Evolutionary conservation across 2,329 filamentous ascomycete genomes (phyloP).

Genomic region (Fonsecaea monophora): DNA sequence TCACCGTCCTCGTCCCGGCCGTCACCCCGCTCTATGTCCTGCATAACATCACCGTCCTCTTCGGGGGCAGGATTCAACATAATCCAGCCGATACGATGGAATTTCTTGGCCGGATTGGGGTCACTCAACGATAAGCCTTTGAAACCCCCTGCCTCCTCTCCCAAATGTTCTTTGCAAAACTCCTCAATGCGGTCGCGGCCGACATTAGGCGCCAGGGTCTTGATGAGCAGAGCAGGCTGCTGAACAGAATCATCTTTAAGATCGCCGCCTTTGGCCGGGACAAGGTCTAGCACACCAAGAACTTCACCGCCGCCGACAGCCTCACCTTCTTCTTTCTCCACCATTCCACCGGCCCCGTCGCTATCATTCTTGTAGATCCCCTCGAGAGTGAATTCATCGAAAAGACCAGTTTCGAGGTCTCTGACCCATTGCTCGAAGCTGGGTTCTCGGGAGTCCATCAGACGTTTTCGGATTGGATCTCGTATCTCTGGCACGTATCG

Average conservation of each 20-base stretch:
- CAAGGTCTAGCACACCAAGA: constrained; percentile 86
- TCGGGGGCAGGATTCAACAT: constrained; percentile 86
- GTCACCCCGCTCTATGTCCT: constrained; percentile 70
- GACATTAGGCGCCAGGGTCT: constrained; percentile 95
- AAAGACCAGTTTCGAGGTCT: constrained; percentile 81
- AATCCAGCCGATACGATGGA: constrained; percentile 97
- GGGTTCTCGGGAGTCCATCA: constrained; percentile 79
- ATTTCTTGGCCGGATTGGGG: constrained; percentile 95
- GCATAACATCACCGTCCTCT: constrained; percentile 57
- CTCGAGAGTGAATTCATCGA: constrained; percentile 94
- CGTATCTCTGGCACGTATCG: constrained; percentile 86
- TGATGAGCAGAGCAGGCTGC: constrained; percentile 93
- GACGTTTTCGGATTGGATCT: constrained; percentile 73
- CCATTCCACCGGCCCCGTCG: constrained; percentile 80
- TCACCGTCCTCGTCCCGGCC: constrained; percentile 75
- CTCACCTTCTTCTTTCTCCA: constrained; percentile 96
- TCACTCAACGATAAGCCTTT: constrained; percentile 96
- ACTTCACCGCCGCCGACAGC: constrained; percentile 90
- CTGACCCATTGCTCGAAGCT: constrained; percentile 87
- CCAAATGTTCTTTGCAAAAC: constrained; percentile 92
- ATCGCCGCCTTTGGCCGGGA: constrained; percentile 82
- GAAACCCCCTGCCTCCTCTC: constrained; percentile 88
- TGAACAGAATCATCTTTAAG: constrained; percentile 86
- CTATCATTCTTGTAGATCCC: constrained; percentile 92
- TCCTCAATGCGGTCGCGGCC: constrained; percentile 90